phyloP scores from a whole-genome alignment of 345 rosid species.

The Erysimum cheiranthoides region DNA sequence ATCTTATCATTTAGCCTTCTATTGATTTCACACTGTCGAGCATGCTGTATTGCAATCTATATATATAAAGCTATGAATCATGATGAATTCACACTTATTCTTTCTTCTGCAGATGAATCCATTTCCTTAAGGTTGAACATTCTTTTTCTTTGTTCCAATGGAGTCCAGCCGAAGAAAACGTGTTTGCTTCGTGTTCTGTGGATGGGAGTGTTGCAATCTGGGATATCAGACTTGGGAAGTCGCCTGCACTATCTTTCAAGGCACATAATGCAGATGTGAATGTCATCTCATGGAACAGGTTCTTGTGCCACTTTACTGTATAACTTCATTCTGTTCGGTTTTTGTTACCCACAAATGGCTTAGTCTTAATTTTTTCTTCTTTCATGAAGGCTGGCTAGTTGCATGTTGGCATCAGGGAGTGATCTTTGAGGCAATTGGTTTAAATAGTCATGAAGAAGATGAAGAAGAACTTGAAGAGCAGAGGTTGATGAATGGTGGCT shows the following conservation, averaged over 20 bases:
- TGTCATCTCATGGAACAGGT: conserved; percentile 99
- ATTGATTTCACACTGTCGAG: background rate
- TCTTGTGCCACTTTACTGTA: conserved; percentile 19
- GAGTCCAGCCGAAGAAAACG: conserved; percentile 85
- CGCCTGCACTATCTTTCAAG: conserved; percentile 70
- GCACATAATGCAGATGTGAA: conserved; percentile 94
- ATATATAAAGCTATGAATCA: conserved; percentile 10
- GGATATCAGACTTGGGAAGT: conserved; percentile 79
- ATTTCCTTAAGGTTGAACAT: conserved; percentile 18
- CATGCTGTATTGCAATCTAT: background rate
- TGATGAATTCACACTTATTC: conserved; percentile 8
- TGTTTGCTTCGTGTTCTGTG: conserved; percentile 89
- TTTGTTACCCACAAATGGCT: conserved; percentile 14
- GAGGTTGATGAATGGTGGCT: conserved; percentile 39
- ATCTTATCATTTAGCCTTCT: background rate
- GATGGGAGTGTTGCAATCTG: conserved; percentile 86
- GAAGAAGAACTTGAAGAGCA: conserved; percentile 33
- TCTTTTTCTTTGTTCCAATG: conserved; percentile 63
- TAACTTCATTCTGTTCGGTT: conserved; percentile 14
- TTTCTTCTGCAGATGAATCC: conserved; percentile 55
- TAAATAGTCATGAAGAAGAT: conserved; percentile 23
- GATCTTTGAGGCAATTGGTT: conserved; percentile 69
- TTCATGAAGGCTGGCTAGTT: conserved; percentile 71
- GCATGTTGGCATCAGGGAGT: conserved; percentile 96
- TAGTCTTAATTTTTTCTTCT: background rate